phyloP scores from a whole-genome alignment of 805 yeast species.

The Monosporozyma servazzii region DNA sequence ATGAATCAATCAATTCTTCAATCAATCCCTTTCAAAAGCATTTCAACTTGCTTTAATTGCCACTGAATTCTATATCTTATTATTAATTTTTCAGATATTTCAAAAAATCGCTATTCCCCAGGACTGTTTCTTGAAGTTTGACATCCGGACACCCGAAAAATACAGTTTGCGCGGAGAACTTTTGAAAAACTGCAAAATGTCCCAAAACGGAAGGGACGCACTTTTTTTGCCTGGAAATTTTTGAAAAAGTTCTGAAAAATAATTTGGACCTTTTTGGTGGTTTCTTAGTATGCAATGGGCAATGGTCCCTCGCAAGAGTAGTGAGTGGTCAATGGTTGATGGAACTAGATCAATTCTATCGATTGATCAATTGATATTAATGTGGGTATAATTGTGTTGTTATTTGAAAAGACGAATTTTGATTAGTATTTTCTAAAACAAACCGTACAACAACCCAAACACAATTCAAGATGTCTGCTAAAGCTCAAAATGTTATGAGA shows the following conservation, averaged over 20 bases:
- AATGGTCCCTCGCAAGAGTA: no score
- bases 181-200: no score
- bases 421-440: background rate
- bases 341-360: background rate
- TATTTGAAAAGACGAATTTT: no score
- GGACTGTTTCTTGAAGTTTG: no score
- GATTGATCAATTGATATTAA: background rate
- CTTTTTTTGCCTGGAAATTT: background rate
- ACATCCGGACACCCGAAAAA: no score
- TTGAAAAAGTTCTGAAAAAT: background rate
- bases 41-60: background rate
- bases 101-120: no score
- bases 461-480: constrained; percentile 37
- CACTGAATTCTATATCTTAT: background rate
- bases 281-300: background rate
- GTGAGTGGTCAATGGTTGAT: background rate
- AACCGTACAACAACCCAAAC: constrained; percentile 9
- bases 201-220: background rate
- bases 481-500: constrained; percentile 91
- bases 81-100: no score
- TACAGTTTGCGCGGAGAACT: no score
- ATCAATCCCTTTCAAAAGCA: no score
- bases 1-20: no score
- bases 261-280: background rate
- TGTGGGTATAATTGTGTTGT: background rate